Conservation (phyloP, 2,329 filamentous ascomycete species). For the Triangularia verruculosa region DNA sequence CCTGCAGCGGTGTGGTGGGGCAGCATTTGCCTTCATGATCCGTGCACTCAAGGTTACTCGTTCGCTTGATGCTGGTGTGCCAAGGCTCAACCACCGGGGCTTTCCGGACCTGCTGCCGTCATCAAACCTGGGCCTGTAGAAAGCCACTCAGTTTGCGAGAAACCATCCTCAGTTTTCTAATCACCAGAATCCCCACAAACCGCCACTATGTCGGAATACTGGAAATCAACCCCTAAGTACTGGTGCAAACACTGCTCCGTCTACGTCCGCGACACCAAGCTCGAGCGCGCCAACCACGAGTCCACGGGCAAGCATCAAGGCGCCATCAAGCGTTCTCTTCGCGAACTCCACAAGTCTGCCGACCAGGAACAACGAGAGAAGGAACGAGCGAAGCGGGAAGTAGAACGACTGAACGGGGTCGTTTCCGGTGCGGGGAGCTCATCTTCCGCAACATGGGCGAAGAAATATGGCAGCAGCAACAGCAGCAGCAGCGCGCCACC, state of each 20-base stretch:
- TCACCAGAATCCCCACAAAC: neutral
- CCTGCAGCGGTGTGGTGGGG: neutral
- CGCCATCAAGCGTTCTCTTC: conserved; percentile 82
- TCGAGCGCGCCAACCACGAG: conserved; percentile 88
- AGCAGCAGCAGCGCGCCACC: neutral
- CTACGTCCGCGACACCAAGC: conserved; percentile 87
- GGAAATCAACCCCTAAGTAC: conserved; percentile 96
- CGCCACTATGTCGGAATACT: conserved; percentile 83
- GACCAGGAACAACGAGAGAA: conserved; percentile 79
- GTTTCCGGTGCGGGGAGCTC: conserved; percentile 46
- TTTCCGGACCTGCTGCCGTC: neutral
- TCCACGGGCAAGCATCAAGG: conserved; percentile 80
- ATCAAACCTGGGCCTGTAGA: neutral
- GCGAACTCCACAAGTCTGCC: conserved; percentile 81
- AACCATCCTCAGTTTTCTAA: neutral
- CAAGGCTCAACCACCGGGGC: neutral
- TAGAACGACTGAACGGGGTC: conserved; percentile 79
- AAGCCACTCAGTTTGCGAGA: neutral
- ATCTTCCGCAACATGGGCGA: conserved; percentile 22
- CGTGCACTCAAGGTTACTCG: neutral
- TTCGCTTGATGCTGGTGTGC: too few species aligned
- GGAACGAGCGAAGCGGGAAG: conserved; percentile 77
- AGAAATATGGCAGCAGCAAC: neutral
- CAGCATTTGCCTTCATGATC: neutral
- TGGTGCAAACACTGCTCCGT: conserved; percentile 97